Conservation (phyloP, 164 flowering plant species). For the Malania oleifera region DNA sequence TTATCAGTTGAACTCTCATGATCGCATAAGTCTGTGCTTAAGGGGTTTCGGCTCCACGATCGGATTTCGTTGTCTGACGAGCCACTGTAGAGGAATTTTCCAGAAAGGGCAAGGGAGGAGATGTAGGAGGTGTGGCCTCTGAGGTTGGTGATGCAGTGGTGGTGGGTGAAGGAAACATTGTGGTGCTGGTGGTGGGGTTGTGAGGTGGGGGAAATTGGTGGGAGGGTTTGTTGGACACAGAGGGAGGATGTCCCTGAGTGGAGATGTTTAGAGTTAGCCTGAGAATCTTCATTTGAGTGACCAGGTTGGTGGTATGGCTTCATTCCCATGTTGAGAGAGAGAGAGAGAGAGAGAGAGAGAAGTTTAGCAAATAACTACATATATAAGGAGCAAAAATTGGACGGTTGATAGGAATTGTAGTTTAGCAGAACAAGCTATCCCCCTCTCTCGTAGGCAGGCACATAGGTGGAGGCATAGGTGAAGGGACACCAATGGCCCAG, state of each 20-base stretch:
- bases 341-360: too few species aligned
- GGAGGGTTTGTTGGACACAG: constrained; percentile 20
- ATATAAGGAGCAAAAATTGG: too few species aligned
- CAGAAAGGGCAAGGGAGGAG: constrained; percentile 38
- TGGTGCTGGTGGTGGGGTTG: background rate
- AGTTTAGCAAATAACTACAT: too few species aligned
- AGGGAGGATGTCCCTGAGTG: too few species aligned
- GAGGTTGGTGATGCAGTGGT: constrained; percentile 43
- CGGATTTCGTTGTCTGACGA: constrained; percentile 43
- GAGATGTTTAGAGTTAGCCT: background rate
- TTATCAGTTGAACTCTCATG: constrained; percentile 10
- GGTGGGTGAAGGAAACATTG: constrained; percentile 5
- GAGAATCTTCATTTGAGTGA: background rate
- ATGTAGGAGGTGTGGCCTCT: constrained; percentile 42
- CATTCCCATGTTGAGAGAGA: background rate
- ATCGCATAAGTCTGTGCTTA: constrained; percentile 1
- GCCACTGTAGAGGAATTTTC: constrained; percentile 39
- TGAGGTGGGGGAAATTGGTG: constrained; percentile 17
- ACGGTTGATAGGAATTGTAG: too few species aligned
- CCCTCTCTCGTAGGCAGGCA: too few species aligned
- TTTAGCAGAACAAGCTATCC: too few species aligned
- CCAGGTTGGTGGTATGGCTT: background rate
- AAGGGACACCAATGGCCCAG: too few species aligned
- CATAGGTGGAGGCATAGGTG: too few species aligned
- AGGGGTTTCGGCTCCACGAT: constrained; percentile 25